Evolutionary conservation across 176 grass and related monocot genomes (phyloP).

Genomic region (Bromus sterilis): DNA sequence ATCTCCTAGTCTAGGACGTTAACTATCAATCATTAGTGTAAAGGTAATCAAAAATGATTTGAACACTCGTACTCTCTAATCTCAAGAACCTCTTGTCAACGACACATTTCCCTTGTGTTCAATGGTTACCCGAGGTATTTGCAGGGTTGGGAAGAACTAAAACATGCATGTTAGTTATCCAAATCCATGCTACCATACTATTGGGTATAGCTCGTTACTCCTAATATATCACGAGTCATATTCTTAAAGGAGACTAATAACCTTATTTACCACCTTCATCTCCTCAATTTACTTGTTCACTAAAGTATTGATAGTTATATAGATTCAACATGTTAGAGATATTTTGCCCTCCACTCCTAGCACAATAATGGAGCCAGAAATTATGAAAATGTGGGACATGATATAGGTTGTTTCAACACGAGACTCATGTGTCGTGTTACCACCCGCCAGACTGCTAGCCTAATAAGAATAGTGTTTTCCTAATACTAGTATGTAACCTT

Average conservation of each 20-base stretch:
- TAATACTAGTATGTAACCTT: neutral
- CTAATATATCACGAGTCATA: neutral
- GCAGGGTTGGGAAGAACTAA: neutral
- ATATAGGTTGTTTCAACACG: neutral
- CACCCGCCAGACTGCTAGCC: neutral
- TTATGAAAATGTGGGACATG: neutral
- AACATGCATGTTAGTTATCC: neutral
- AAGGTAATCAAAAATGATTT: neutral
- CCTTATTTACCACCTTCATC: neutral
- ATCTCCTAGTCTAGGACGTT: neutral
- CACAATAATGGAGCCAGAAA: neutral
- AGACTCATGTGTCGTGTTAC: neutral
- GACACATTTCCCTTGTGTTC: neutral
- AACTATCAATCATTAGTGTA: neutral
- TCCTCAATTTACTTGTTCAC: neutral
- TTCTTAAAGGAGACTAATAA: neutral
- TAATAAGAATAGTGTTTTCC: neutral
- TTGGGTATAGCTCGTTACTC: neutral
- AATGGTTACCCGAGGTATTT: neutral
- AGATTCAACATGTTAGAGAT: neutral
- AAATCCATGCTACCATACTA: neutral
- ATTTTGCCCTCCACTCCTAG: neutral
- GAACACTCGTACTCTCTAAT: neutral
- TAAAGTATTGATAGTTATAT: neutral
- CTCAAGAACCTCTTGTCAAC: neutral